Percentiles rank a stretch among this genome's conserved stretches.
These are phyloP conservation scores for Zygotorulaspora sp. DNA, from an alignment of 805 yeast genomes.

Conservation along the genomic window DNA sequence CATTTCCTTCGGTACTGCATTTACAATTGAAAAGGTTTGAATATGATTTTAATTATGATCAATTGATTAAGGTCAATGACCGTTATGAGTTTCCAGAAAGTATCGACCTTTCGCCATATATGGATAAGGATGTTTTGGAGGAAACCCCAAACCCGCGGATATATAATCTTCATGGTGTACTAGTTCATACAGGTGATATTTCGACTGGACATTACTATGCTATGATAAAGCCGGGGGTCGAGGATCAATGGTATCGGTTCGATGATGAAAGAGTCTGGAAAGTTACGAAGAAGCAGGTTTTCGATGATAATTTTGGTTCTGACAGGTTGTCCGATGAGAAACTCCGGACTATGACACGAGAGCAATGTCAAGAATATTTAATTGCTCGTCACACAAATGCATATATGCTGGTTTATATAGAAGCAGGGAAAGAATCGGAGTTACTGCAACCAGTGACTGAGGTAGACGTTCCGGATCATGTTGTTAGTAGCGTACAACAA, in stretches of 20 bases:
- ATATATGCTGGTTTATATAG: constrained; percentile 90
- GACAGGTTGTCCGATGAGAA: constrained; percentile 49
- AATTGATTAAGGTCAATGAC: constrained; percentile 86
- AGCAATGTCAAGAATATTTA: constrained; percentile 58
- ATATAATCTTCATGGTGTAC: constrained; percentile 85
- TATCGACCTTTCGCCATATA: constrained; percentile 73
- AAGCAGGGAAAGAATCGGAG: constrained; percentile 53
- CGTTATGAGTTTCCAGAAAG: constrained; percentile 82
- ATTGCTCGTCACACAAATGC: constrained; percentile 87
- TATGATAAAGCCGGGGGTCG: constrained; percentile 72
- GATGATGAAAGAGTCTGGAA: constrained; percentile 94
- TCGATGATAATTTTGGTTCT: constrained; percentile 90
- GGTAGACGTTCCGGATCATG: constrained; percentile 60
- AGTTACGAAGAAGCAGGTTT: constrained; percentile 78
- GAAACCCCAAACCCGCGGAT: constrained; percentile 54
- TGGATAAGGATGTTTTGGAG: constrained; percentile 49
- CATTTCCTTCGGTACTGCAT: constrained; percentile 89
- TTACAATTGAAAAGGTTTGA: constrained; percentile 92
- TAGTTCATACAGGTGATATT: constrained; percentile 94
- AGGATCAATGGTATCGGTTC: constrained; percentile 79
- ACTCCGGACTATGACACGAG: constrained; percentile 48
- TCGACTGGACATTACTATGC: constrained; percentile 97
- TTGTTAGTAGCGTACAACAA: constrained; percentile 56
- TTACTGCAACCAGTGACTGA: constrained; percentile 56
- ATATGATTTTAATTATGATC: constrained; percentile 85